These are phyloP conservation scores for Fusarium sororula DNA, from an alignment of 2,329 filamentous ascomycete genomes.

Conservation along the genomic window DNA sequence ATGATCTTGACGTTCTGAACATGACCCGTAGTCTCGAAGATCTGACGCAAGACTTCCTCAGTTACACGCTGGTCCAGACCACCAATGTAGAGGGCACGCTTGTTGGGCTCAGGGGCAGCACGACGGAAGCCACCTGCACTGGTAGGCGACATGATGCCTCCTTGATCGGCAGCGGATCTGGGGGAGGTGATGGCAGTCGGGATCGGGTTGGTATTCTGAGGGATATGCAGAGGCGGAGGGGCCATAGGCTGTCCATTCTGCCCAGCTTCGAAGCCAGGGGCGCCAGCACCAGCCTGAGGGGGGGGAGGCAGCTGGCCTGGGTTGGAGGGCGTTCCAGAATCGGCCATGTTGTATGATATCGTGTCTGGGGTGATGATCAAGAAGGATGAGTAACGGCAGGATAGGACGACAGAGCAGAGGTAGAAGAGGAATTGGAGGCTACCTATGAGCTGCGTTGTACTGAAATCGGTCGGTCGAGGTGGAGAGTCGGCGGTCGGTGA, in stretches of 20 bases:
- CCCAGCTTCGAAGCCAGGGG: constrained; percentile 78
- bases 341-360: constrained; percentile 71
- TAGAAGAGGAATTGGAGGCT: constrained; percentile 36
- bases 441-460: constrained; percentile 40
- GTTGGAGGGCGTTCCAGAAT: constrained; percentile 71
- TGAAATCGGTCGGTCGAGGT: constrained; percentile 41
- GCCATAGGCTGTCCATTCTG: constrained; percentile 83
- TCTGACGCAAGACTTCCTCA: constrained; percentile 94
- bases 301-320: constrained; percentile 74
- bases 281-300: constrained; percentile 73
- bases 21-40: constrained; percentile 98
- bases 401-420: constrained; percentile 32
- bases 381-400: constrained; percentile 21
- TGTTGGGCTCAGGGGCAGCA: constrained; percentile 96
- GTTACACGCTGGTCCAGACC: constrained; percentile 95
- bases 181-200: constrained; percentile 92
- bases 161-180: constrained; percentile 72
- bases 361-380: constrained; percentile 23
- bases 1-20: constrained; percentile 99
- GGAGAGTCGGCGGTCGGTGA: constrained; percentile 43
- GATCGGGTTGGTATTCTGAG: constrained; percentile 95
- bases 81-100: constrained; percentile 95
- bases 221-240: constrained; percentile 90
- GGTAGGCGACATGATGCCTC: constrained; percentile 82
- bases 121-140: constrained; percentile 86